Conservation (phyloP, 306 rosid genomes). For the Cucurbita moschata region DNA sequence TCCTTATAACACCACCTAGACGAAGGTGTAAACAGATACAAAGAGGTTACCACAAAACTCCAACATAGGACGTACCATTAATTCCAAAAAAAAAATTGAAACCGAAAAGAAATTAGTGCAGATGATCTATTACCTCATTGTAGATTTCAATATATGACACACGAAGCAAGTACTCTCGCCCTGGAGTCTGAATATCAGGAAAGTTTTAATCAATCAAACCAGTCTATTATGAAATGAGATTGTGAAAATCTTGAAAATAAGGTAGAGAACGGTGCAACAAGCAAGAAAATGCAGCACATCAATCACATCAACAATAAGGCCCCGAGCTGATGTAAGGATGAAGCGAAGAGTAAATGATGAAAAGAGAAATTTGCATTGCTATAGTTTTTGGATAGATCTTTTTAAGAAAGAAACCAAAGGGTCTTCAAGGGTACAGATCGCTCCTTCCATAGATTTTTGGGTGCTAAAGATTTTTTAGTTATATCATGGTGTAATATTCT, state of each 20-base stretch:
- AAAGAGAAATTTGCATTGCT: not conserved
- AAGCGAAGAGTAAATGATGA: not conserved
- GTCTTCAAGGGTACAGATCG: not conserved
- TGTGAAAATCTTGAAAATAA: not conserved
- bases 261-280: not conserved
- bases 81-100: not conserved
- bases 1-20: not conserved
- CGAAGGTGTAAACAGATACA: not conserved
- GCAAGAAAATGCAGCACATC: not conserved
- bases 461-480: not conserved
- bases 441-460: not conserved
- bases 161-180: slow-evolving; percentile 91
- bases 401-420: not conserved
- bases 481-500: not conserved
- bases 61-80: not conserved
- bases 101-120: not conserved
- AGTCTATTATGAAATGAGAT: not conserved
- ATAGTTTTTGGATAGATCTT: not conserved
- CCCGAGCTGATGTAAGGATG: not conserved
- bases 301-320: not conserved
- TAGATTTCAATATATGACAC: slow-evolving; percentile 96
- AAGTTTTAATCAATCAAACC: not conserved
- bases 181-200: slow-evolving; percentile 67
- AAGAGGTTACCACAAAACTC: not conserved
- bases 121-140: slow-evolving; percentile 56